Conservation (phyloP, 2,329 filamentous ascomycete genomes). For the Drechslerella stenobrocha region DNA sequence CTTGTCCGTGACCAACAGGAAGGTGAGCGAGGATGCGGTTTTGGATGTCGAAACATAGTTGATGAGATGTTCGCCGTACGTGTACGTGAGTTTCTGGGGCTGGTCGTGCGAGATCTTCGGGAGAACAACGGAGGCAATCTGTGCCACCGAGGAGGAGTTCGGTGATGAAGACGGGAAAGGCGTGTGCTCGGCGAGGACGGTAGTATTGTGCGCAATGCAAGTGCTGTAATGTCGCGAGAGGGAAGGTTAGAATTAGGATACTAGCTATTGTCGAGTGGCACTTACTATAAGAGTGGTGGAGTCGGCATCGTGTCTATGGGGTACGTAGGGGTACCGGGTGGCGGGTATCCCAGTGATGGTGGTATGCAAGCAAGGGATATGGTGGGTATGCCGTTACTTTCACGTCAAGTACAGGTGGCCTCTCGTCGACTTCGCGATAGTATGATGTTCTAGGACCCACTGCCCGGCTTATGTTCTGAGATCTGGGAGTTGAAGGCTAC, state of each 20-base stretch:
- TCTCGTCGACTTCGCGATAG: too few relatives aligned
- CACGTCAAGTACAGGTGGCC: too few relatives aligned
- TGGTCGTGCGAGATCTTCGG: conserved; percentile 84
- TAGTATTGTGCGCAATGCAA: conserved; percentile 90
- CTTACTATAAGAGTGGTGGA: conserved; percentile 49
- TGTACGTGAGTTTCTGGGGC: conserved; percentile 89
- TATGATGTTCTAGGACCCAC: too few relatives aligned
- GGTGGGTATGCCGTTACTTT: too few relatives aligned
- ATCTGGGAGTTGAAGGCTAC: not conserved
- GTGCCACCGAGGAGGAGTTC: conserved; percentile 68
- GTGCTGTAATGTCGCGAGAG: conserved; percentile 62
- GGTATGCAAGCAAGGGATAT: not conserved
- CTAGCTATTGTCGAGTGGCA: conserved; percentile 11
- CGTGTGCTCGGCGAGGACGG: conserved; percentile 90
- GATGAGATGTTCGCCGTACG: conserved; percentile 86
- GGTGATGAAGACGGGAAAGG: conserved; percentile 71
- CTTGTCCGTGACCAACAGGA: conserved; percentile 82
- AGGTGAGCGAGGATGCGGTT: conserved; percentile 70
- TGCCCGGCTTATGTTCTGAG: too few relatives aligned
- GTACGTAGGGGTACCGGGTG: not conserved
- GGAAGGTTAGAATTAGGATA: conserved; percentile 20
- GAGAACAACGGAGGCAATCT: conserved; percentile 85
- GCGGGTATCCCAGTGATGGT: too few relatives aligned
- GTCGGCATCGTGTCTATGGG: conserved; percentile 35
- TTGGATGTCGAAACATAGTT: conserved; percentile 88